Conservation (phyloP, 371 early-diverging fungal species). For the Circinella umbellata region DNA sequence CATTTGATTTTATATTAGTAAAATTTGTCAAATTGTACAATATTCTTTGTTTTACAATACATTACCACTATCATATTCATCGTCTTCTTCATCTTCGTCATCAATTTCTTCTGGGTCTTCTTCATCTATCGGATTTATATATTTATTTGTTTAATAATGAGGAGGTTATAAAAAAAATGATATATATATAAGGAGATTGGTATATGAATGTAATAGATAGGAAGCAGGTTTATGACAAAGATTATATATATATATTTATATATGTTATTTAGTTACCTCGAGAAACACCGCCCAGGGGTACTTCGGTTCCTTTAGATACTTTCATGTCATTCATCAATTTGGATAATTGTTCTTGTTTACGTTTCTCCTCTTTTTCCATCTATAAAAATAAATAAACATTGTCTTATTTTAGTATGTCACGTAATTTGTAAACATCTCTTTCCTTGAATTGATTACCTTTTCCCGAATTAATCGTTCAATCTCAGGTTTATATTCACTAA, state of each 20-base stretch:
- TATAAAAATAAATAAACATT: slow-evolving; percentile 5
- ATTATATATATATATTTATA: not conserved
- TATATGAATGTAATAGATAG: no score
- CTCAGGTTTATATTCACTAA: slow-evolving; percentile 79
- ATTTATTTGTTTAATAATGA: not conserved
- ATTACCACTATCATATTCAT: slow-evolving; percentile 42
- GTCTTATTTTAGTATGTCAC: not conserved
- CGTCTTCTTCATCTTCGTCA: slow-evolving; percentile 32
- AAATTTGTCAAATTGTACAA: no score
- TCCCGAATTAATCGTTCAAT: slow-evolving; percentile 72
- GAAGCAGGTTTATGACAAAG: not conserved
- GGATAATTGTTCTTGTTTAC: slow-evolving; percentile 55
- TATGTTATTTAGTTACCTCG: slow-evolving; percentile 20
- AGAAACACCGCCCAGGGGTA: slow-evolving; percentile 31
- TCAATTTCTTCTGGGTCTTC: slow-evolving; percentile 33
- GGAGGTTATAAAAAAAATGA: not conserved
- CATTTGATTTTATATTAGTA: no score
- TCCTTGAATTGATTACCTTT: slow-evolving; percentile 37
- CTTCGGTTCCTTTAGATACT: slow-evolving; percentile 47
- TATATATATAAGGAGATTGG: no score
- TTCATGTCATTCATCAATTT: slow-evolving; percentile 71
- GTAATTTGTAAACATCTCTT: no score
- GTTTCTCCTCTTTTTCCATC: slow-evolving; percentile 52
- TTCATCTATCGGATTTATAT: slow-evolving; percentile 25
- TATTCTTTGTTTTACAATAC: not conserved